Conservation (phyloP, 805 yeast species). For the Candida loeiensis region DNA sequence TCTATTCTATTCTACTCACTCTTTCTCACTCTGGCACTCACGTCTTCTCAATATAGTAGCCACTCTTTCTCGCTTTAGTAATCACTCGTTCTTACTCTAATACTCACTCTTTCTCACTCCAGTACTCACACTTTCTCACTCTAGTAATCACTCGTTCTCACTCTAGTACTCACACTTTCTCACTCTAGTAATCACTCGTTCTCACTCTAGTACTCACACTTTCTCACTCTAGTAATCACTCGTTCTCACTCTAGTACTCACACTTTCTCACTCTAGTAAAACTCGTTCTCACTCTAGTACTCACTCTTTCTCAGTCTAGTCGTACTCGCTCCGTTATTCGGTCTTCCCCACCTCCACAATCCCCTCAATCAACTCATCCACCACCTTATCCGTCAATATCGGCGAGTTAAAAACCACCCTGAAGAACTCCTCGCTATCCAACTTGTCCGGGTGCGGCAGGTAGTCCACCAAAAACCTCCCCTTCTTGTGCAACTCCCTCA, state of each 20-base stretch:
- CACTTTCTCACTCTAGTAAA: not conserved
- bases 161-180: too few relatives aligned
- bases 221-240: not conserved
- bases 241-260: not conserved
- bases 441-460: conserved; percentile 58
- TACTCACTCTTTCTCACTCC: too few relatives aligned
- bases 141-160: too few relatives aligned
- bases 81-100: too few relatives aligned
- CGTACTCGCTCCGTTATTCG: not conserved
- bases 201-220: not conserved
- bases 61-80: too few relatives aligned
- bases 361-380: conserved; percentile 34
- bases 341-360: conserved; percentile 18
- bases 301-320: not conserved
- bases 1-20: too few relatives aligned
- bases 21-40: too few relatives aligned
- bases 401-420: conserved; percentile 83
- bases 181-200: too few relatives aligned
- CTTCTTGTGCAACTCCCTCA: conserved; percentile 51
- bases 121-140: too few relatives aligned
- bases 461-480: conserved; percentile 76
- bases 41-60: too few relatives aligned
- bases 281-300: not conserved
- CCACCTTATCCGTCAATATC: conserved; percentile 30
- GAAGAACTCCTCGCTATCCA: conserved; percentile 70